A percentile compares a stretch with the other conserved stretches of the same genome.
Conservation (phyloP, 257 asterid genomes). For the Sherardia arvensis region DNA sequence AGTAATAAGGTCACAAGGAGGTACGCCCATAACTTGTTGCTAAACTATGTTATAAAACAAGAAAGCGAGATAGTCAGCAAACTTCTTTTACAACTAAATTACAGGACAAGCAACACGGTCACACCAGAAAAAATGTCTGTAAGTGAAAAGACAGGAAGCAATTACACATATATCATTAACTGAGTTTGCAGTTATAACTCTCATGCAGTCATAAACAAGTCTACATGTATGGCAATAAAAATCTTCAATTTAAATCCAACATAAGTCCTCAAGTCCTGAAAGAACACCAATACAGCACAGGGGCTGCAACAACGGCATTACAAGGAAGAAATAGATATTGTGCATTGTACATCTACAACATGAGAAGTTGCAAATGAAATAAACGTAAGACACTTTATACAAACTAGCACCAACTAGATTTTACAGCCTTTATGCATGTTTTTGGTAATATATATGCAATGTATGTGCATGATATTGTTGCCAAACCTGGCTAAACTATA, state of each 20-base stretch:
- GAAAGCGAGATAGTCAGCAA: background rate
- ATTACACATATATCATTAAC: background rate
- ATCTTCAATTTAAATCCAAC: background rate
- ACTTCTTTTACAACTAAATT: background rate
- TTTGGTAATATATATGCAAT: too few relatives aligned
- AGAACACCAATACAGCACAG: background rate
- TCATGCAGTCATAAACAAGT: background rate
- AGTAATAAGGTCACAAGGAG: background rate
- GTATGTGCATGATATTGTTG: too few relatives aligned
- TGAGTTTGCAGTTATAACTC: background rate
- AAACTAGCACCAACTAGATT: too few relatives aligned
- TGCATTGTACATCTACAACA: background rate
- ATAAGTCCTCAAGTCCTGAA: background rate
- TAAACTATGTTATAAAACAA: background rate
- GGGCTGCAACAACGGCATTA: background rate
- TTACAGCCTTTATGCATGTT: too few relatives aligned
- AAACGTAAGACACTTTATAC: too few relatives aligned
- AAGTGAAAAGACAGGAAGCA: background rate
- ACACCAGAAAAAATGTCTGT: background rate
- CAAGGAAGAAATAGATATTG: background rate
- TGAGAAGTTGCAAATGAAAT: background rate
- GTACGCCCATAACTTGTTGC: background rate
- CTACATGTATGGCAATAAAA: background rate
- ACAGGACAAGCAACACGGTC: background rate
- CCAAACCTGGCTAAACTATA: too few relatives aligned